A percentile compares a stretch with the other conserved stretches of the same genome.
These are phyloP conservation scores for Globisporangium nagaii DNA, from an alignment of 352 stramenopile species.

Conservation along the genomic window DNA sequence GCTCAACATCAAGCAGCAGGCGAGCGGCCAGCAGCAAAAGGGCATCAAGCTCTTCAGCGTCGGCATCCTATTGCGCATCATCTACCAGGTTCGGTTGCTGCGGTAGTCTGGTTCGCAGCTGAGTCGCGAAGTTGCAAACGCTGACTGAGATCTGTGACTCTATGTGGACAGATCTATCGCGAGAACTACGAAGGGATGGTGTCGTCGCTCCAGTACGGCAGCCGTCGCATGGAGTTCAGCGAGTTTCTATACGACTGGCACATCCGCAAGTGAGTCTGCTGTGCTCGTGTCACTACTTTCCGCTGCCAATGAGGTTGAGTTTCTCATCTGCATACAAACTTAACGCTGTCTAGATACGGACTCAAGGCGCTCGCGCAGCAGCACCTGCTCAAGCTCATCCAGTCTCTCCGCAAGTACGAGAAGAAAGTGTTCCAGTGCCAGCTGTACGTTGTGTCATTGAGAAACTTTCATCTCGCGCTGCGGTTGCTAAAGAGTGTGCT, in stretches of 20 bases:
- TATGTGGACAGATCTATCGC: conserved; percentile 44
- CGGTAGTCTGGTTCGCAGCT: no score
- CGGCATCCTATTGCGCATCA: conserved; percentile 50
- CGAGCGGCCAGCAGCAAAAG: conserved; percentile 22
- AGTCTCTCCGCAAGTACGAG: conserved; percentile 71
- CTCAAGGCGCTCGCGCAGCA: conserved; percentile 71
- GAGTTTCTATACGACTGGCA: conserved; percentile 86
- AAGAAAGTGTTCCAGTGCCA: conserved; percentile 62
- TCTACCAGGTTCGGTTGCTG: conserved; percentile 34
- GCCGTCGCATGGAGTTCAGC: conserved; percentile 69
- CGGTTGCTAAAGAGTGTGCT: not conserved
- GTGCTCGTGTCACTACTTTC: no score
- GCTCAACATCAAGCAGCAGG: conserved; percentile 37
- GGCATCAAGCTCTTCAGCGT: conserved; percentile 57
- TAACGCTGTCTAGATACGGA: conserved; percentile 25
- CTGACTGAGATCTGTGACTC: no score
- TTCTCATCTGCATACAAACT: not conserved
- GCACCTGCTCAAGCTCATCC: conserved; percentile 71
- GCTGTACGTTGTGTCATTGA: conserved; percentile 26
- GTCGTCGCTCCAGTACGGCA: conserved; percentile 63
- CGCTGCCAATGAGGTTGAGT: no score
- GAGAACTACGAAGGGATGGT: conserved; percentile 68
- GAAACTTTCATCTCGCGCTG: not conserved
- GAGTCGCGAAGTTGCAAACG: no score
- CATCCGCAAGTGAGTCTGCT: conserved; percentile 62